Evolutionary conservation across 257 asterid genomes (phyloP).

Genomic region (Capsicum pubescens): DNA sequence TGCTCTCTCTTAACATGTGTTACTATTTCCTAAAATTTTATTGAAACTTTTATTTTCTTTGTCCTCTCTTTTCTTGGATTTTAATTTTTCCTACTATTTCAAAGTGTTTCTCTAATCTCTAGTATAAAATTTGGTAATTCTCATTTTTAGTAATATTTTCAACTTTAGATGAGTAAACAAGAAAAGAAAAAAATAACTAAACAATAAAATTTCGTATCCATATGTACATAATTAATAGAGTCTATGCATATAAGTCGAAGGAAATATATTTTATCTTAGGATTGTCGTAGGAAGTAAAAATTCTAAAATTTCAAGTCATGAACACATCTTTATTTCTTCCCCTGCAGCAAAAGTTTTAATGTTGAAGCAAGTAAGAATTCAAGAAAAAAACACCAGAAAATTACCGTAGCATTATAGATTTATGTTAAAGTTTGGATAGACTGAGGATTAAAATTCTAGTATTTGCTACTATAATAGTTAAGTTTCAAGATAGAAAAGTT

Average conservation of each 20-base stretch:
- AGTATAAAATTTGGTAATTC: background rate
- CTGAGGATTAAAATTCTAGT: too few relatives aligned
- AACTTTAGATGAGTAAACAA: background rate
- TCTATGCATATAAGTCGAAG: too few relatives aligned
- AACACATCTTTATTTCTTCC: too few relatives aligned
- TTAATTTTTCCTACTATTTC: background rate
- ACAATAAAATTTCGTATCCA: background rate
- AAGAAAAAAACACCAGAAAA: background rate
- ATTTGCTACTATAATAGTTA: background rate
- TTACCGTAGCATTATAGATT: too few relatives aligned
- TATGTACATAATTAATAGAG: background rate
- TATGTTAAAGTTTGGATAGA: too few relatives aligned
- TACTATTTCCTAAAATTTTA: background rate
- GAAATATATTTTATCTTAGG: too few relatives aligned
- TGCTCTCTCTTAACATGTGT: background rate
- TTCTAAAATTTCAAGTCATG: too few relatives aligned
- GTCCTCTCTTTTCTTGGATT: background rate
- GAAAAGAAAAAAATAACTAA: background rate
- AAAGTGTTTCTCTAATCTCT: background rate
- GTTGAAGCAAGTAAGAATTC: background rate
- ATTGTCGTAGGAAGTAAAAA: too few relatives aligned
- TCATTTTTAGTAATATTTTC: background rate
- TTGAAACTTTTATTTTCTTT: background rate
- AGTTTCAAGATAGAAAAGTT: too few relatives aligned
- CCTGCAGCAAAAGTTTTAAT: background rate